phyloP scores from a whole-genome alignment of 176 grass and related monocot species.

The Musa acuminata region DNA sequence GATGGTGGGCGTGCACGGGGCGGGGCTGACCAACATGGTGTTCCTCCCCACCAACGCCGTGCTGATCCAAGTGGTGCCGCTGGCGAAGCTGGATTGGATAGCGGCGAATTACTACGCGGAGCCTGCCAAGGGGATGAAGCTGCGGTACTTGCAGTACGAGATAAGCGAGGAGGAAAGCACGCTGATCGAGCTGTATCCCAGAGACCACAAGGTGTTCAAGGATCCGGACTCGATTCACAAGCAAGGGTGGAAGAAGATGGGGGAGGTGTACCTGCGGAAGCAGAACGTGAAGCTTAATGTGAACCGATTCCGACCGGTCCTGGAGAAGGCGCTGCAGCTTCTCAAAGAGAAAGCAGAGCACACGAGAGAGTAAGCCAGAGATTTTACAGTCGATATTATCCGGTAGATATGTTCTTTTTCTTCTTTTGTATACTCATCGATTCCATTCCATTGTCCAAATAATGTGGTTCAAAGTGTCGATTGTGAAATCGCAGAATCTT shows the following conservation, averaged over 20 bases:
- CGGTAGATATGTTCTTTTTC: too few species aligned
- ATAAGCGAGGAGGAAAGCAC: slow-evolving; percentile 60
- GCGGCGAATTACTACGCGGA: slow-evolving; percentile 32
- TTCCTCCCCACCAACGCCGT: slow-evolving; percentile 42
- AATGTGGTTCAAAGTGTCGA: too few species aligned
- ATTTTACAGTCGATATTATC: too few species aligned
- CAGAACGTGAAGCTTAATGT: slow-evolving; percentile 63
- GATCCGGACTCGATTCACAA: slow-evolving; percentile 53
- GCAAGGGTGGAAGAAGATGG: slow-evolving; percentile 41
- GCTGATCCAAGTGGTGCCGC: slow-evolving; percentile 66
- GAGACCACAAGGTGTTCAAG: slow-evolving; percentile 47
- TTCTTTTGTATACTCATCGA: too few species aligned
- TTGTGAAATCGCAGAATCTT: too few species aligned
- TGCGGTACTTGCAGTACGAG: slow-evolving; percentile 46
- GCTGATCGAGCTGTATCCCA: slow-evolving; percentile 47
- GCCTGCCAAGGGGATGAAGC: slow-evolving; percentile 47
- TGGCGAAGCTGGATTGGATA: slow-evolving; percentile 49
- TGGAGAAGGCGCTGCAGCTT: slow-evolving; percentile 40
- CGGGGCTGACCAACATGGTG: slow-evolving; percentile 69
- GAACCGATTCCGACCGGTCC: slow-evolving; percentile 41
- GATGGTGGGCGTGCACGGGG: too few species aligned
- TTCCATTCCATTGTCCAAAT: too few species aligned
- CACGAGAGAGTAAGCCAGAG: too few species aligned
- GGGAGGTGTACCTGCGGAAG: slow-evolving; percentile 45
- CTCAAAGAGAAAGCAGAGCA: not conserved